Evolutionary conservation across 1,284 basidiomycete genomes (phyloP), one percentile per base, ranked within the genome.

Genomic region (Microbotryomycetes sp.): DNA sequence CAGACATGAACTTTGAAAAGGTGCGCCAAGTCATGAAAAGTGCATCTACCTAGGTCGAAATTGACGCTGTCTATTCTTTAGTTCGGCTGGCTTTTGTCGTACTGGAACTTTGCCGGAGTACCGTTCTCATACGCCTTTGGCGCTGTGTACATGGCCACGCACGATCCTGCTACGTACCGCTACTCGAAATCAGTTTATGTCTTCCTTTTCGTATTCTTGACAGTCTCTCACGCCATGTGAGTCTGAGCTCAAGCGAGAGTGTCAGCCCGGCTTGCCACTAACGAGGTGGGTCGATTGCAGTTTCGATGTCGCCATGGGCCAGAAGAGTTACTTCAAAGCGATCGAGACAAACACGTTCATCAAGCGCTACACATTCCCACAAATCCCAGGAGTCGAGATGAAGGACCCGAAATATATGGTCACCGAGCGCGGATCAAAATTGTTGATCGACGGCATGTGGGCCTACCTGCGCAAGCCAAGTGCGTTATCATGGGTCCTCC

Each of bases 321-420:
- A 99, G 75, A 99, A 98, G 80, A 93, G 90, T 67, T 85, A 87
- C 67, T 97, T 97, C 84, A 94, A 96, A 76, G 94, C 97, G 87
- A 88, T 96, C 76, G 87, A 88, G 48, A 90, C 78, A 60, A 75
- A 91, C 32, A 89, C 89, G 70, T 87, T 84, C 73, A 82, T 83
- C 58, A 88, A 87, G 78, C 87, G 92, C 73, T 86, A 86, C 72
- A 87, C 92, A 0, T 98, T 98, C 85, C 94, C 94, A 59, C 89
- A 94, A 74, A 80, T 97, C 28, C 94, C 94, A 0, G 84, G 90
- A 77, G 83, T 85, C 63, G 86, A 84, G n/a, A 78, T 97, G 68
- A 77, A 90, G 74, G 87, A 97, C 76, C 94, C 96, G 14, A 86
- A 85, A 19, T 97, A 81, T 76, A 88, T 98, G 69, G 87, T 97